These are phyloP conservation scores for Neckera pumila DNA, from an alignment of 225 moss, liverwort and hornwort species.

Conservation along the genomic window DNA sequence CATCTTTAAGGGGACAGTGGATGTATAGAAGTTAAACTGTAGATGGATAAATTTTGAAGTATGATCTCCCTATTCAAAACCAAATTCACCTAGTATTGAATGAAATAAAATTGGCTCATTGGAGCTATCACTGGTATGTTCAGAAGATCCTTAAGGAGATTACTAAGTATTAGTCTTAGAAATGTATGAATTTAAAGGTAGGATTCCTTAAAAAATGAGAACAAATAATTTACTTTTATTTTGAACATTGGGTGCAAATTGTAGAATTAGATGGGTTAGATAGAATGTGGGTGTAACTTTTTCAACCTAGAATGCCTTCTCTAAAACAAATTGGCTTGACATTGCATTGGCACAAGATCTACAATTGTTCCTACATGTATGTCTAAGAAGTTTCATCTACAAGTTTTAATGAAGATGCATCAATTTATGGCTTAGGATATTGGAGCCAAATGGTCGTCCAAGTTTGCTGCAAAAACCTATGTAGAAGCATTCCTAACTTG, in stretches of 20 bases:
- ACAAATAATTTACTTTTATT: background rate
- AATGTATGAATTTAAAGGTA: background rate
- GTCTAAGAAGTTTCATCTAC: too few species aligned
- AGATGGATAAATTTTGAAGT: background rate
- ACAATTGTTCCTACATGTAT: too few species aligned
- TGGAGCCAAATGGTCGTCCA: too few species aligned
- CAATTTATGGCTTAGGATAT: too few species aligned
- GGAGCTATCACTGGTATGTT: background rate
- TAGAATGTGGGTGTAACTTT: too few species aligned
- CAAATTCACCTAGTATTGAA: background rate
- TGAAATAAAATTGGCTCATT: background rate
- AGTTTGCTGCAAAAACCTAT: too few species aligned
- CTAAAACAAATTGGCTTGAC: too few species aligned
- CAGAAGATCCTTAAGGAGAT: background rate
- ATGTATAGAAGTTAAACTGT: background rate
- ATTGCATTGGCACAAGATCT: background rate
- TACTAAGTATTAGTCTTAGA: background rate
- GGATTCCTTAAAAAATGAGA: accelerated
- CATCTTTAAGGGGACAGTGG: too few species aligned
- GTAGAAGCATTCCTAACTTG: background rate
- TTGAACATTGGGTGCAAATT: background rate
- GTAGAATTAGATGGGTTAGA: background rate
- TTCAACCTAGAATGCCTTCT: too few species aligned
- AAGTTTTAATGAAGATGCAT: too few species aligned
- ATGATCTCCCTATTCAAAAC: background rate